Base-by-base conservation (phyloP, 331 rosid genomes). In the Prunus yedoensis region DNA sequence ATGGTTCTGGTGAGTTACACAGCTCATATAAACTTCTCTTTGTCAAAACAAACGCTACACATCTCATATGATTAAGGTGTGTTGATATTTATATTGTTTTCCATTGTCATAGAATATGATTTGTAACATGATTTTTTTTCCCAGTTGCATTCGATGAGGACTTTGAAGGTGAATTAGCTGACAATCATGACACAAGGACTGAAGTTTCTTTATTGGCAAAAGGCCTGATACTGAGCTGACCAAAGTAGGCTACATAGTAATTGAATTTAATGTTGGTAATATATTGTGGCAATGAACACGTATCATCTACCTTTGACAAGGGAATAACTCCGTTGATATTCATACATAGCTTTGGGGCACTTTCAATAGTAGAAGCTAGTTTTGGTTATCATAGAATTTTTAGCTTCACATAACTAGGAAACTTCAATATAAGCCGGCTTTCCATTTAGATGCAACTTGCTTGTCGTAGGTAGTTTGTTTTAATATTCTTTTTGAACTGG, bases 141-240 rank as follows among this genome's bases (percentile, higher is more conserved):
- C 74, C 86, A 94, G 98, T 91, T 88, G 98, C 98, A 72, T 94
- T 94, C 74, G 98, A 94, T 78, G 98, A 94, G 85, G 98, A 94
- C 87, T 94, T 94, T 70, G 97, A 91, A 86, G 97, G 89, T 77
- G 98, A 94, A 78, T 87, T 94, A 77, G 85, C 91, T 71, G 98
- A 91, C 68, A 91, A 88, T 79, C 81, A 71, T 78, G 96, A 89
- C 77, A 89, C 95, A 41, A 86, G 88, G 77, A 71, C 81, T 74
- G 98, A 91, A 74, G 91, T 94, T 63, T 90, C 96, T 73, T 68
- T 90, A 66, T 77, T 94, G 86, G 90, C 93, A 30, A 83, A 78
- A 71, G 91, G 89, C 79, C 95, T 51, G 92, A 91, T 87, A 79
- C 88, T 23, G 98, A 91, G 85, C 84, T 94, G 83, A 90, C 95